phyloP scores from a whole-genome alignment of 208 protist species.

The Crithidia fasciculata region DNA sequence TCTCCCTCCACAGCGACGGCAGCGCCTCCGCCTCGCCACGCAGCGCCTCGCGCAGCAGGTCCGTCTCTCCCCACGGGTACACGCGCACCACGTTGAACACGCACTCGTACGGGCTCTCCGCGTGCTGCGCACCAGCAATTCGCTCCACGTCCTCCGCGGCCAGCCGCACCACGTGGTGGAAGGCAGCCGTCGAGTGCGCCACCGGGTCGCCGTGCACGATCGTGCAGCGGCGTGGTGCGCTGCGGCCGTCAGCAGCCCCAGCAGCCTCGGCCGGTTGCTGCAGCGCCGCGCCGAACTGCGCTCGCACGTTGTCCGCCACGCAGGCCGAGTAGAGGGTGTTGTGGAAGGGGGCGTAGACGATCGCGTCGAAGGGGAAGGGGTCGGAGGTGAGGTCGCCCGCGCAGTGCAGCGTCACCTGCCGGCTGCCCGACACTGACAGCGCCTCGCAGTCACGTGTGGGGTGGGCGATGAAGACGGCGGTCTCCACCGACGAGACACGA shows the following conservation, averaged over 20 bases:
- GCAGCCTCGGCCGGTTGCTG: background rate
- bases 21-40: background rate
- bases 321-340: slow-evolving; percentile 8
- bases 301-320: slow-evolving; percentile 4
- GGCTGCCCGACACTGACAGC: slow-evolving; percentile 13
- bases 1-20: slow-evolving; percentile 10
- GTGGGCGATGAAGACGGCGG: slow-evolving; percentile 14
- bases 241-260: background rate
- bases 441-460: background rate
- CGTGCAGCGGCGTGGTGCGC: slow-evolving; percentile 9
- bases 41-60: background rate
- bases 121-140: slow-evolving; percentile 3
- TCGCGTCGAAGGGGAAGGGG: slow-evolving; percentile 16
- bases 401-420: slow-evolving; percentile 26
- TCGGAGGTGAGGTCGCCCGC: slow-evolving; percentile 10
- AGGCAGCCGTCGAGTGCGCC: slow-evolving; percentile 1
- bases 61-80: slow-evolving; percentile 20
- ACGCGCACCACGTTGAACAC: slow-evolving; percentile 17
- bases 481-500: slow-evolving; percentile 4
- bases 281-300: slow-evolving; percentile 17
- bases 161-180: slow-evolving; percentile 15
- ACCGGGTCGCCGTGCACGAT: slow-evolving; percentile 16
- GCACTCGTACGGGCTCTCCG: slow-evolving; percentile 16
- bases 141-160: slow-evolving; percentile 22
- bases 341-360: slow-evolving; percentile 13